Evolutionary conservation across 106 monocot genomes (phyloP), one percentile per base, ranked within the genome.

Genomic region (Phalaenopsis equestris): DNA sequence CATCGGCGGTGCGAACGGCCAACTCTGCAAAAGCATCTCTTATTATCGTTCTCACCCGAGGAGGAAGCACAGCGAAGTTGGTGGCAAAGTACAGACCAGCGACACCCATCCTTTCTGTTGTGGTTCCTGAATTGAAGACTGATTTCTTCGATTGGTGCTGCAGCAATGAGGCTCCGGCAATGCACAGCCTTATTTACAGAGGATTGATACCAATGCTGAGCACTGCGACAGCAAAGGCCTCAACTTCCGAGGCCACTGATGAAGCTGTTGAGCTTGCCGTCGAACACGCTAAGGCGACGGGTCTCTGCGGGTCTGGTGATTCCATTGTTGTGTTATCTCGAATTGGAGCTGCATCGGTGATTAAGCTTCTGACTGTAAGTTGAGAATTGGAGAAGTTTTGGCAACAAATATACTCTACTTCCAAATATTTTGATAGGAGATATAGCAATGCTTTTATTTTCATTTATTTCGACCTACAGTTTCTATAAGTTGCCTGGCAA

Each of bases 51-150:
- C 81, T 89, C 39, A 89, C 89, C 30, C 80, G 84, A 36, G 89
- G 89, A 58, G 89, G 89, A 15, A 84, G 83, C 82, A 86, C 84
- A 2, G 89, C 89, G 15, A 89, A 67, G 36, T 82, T 89, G 38
- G 89, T 89, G n/a, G 89, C 89, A 21, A 89, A 89, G 61, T 89
- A 89, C 81, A 77, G 89, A 42, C 89, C 89, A 3, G 42, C 81
- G 1, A 80, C 82, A 70, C 86, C 89, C 61, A 89, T 89, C 68
- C 76, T 89, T 3, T 89, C 89, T 9, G 84, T 89, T 1, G 86
- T 89, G 41, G 89, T 89, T 72, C 89, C 86, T 9, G 89, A 85
- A 73, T 73, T 89, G 41, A 84, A 75, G 77, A 82, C 86, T 2
- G 21, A 48, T 77, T 45, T 41, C 42, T 86, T 89, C 49, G 82